Percentiles rank a stretch among this genome's conserved stretches.
Evolutionary conservation across 768 basidiomycete species (phyloP).

Genomic region (Chiua virens): DNA sequence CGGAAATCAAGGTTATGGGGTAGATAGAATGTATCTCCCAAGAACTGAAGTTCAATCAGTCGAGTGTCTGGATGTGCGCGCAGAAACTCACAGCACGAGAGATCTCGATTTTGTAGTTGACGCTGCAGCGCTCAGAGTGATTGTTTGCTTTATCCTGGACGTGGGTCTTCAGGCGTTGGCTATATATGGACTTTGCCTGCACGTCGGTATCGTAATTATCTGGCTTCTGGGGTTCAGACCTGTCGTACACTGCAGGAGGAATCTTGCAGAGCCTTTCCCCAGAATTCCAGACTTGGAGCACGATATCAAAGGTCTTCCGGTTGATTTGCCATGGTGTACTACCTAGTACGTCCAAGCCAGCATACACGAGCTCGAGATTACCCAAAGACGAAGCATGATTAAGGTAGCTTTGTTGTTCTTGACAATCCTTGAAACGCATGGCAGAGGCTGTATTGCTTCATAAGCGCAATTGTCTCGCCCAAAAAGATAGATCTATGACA

Average conservation of each 20-base stretch:
- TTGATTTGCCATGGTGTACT: slow-evolving; percentile 92
- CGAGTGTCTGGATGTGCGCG: background rate
- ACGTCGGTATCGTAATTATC: slow-evolving; percentile 48
- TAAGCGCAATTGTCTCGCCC: background rate
- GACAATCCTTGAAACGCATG: slow-evolving; percentile 92
- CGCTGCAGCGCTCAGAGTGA: slow-evolving; percentile 88
- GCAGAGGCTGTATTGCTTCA: slow-evolving; percentile 46
- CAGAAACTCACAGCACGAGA: slow-evolving; percentile 71
- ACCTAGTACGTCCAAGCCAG: slow-evolving; percentile 87
- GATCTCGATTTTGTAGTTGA: slow-evolving; percentile 97
- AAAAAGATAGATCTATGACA: slow-evolving; percentile 19
- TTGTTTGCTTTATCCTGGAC: slow-evolving; percentile 68
- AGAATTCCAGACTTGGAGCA: slow-evolving; percentile 82
- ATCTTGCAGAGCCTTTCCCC: slow-evolving; percentile 83
- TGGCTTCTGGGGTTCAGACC: slow-evolving; percentile 58
- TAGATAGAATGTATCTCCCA: slow-evolving; percentile 84
- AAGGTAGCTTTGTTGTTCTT: slow-evolving; percentile 82
- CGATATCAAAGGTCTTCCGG: slow-evolving; percentile 68
- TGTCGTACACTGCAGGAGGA: slow-evolving; percentile 68
- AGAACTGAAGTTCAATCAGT: slow-evolving; percentile 51
- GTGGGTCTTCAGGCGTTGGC: slow-evolving; percentile 55
- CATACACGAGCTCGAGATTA: slow-evolving; percentile 81
- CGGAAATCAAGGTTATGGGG: slow-evolving; percentile 98
- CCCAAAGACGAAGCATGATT: slow-evolving; percentile 69
- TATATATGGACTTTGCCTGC: slow-evolving; percentile 53